Evolutionary conservation across 805 yeast genomes (phyloP), one percentile per base, ranked within the genome.

Genomic region (Trichomonascus vanleenenianus): DNA sequence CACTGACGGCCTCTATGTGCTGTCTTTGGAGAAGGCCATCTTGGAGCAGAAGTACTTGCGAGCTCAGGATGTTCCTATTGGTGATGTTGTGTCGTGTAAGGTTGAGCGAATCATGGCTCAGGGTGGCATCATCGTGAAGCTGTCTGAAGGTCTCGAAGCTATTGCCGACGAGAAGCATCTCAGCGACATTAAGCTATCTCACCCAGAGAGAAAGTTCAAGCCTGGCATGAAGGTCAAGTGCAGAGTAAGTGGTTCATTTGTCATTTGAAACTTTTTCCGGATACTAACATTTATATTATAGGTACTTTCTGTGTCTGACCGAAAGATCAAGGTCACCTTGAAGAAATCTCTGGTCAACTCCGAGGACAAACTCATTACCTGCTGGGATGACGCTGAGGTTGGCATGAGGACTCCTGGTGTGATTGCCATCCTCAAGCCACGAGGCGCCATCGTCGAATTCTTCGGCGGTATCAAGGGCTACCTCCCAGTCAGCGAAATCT

Each of bases 181-280:
- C 63, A 81, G 95, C 54, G 99, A 93, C 63, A 74, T 84, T 47
- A 82, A 79, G 60, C 71, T 91, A 51, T 78, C 79, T 2, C 83
- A 91, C 59, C 98, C 98, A 4, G 97, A 93, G 65, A 77, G 93
- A 70, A 86, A 87, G 58, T 91, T 82, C 72, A 85, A 85, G 64
- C 79, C 81, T 38, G 97, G 96, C 9, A 70, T 83, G 37, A 83
- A 81, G 54, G 85, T 86, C 27, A 83, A 75, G 56, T 93, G 82
- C 50, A 77, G 95, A 66, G 75, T 87, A 10, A 63, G 86, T 53
- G 71, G 4, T 37, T 9, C 11, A 3, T 37, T 7, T 38, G 36
- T 4, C 34, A 11, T 19, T 15, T 14, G n/a, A 11, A 4, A 16
- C 14, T 35, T 16, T 33, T 8, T 9, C n/a, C 14, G 15, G 22